These are phyloP conservation scores for Stygiomarasmius scandens DNA, from an alignment of 1,284 basidiomycete genomes.

Conservation along the genomic window DNA sequence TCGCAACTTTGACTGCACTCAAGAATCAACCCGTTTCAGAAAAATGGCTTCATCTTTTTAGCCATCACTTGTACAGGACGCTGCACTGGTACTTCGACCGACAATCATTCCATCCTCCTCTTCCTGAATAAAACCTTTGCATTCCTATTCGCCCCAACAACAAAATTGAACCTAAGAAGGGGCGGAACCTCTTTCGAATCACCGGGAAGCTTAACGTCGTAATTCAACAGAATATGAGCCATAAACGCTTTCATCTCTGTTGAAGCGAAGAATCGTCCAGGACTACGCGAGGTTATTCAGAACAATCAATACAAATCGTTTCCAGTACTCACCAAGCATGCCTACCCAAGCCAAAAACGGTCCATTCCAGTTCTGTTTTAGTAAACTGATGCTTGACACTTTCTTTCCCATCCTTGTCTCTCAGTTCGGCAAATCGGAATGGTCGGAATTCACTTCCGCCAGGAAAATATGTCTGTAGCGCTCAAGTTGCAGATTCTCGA, in stretches of 20 bases:
- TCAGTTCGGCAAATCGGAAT: constrained; percentile 22
- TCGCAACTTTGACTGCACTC: no score
- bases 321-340: constrained; percentile 37
- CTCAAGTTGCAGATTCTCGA: no score
- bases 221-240: constrained; percentile 38
- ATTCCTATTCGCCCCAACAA: constrained; percentile 9
- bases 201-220: constrained; percentile 33
- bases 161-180: constrained; percentile 35
- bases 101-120: neutral
- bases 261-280: constrained; percentile 41
- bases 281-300: no score
- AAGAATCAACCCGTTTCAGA: no score
- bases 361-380: constrained; percentile 15
- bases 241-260: constrained; percentile 35
- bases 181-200: constrained; percentile 36
- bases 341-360: constrained; percentile 20
- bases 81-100: no score
- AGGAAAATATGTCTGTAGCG: no score
- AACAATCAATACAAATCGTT: no score
- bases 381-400: constrained; percentile 17
- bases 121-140: constrained; percentile 18
- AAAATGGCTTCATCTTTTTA: no score
- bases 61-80: no score
- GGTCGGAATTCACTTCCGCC: constrained; percentile 19
- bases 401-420: constrained; percentile 14